phyloP scores from a whole-genome alignment of 2,329 filamentous ascomycete genomes.

The Colletotrichum lini region DNA sequence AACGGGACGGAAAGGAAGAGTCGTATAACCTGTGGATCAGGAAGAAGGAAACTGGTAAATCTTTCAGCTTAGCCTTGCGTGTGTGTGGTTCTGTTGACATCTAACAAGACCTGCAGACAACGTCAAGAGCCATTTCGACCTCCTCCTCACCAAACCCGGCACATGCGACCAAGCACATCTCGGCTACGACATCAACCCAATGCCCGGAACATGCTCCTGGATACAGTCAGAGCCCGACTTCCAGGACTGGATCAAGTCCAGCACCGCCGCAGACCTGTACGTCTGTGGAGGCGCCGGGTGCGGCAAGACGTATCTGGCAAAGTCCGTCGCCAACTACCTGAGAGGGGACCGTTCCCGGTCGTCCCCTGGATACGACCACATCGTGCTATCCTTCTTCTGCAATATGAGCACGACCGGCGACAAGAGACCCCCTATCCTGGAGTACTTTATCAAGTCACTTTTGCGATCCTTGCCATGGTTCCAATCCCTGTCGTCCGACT shows the following conservation, averaged over 20 bases:
- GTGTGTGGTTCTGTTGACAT: no score
- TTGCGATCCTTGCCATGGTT: slow-evolving; percentile 43
- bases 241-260: slow-evolving; percentile 41
- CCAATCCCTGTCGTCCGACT: slow-evolving; percentile 30
- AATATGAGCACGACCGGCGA: slow-evolving; percentile 23
- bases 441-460: slow-evolving; percentile 44
- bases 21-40: slow-evolving; percentile 17
- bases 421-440: slow-evolving; percentile 42
- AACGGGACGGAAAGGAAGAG: not conserved
- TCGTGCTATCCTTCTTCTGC: slow-evolving; percentile 46
- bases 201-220: slow-evolving; percentile 44
- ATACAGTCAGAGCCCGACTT: slow-evolving; percentile 39
- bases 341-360: slow-evolving; percentile 9
- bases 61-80: no score
- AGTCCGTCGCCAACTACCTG: slow-evolving; percentile 43
- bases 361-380: slow-evolving; percentile 13
- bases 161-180: slow-evolving; percentile 27
- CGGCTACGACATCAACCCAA: slow-evolving; percentile 27
- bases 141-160: slow-evolving; percentile 10
- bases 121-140: not conserved
- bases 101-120: not conserved
- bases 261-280: slow-evolving; percentile 35
- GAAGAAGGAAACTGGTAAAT: slow-evolving; percentile 20
- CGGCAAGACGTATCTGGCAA: slow-evolving; percentile 46
- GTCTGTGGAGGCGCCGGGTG: slow-evolving; percentile 41